A percentile compares a stretch with the other conserved stretches of the same genome.
Conservation (phyloP, 106 monocot genomes). For the Dendrobium nobile region DNA sequence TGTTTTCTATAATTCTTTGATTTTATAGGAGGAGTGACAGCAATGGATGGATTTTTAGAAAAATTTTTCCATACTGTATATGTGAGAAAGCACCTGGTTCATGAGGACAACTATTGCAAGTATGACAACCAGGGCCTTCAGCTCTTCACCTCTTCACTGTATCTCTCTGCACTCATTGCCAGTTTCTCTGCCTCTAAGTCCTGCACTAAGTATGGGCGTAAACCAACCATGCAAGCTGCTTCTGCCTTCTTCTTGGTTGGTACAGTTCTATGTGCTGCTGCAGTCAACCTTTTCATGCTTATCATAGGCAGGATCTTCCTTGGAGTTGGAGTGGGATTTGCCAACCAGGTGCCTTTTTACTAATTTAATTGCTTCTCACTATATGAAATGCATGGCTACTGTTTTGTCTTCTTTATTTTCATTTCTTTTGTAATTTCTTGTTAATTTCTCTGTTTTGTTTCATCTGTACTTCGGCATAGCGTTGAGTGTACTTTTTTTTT, state of each 20-base stretch:
- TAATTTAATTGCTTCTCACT: too few species aligned
- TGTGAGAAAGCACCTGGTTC: constrained; percentile 10
- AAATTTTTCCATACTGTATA: constrained; percentile 32
- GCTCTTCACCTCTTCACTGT: constrained; percentile 67
- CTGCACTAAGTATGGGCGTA: constrained; percentile 20
- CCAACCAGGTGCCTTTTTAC: constrained; percentile 15
- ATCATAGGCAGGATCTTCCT: constrained; percentile 38
- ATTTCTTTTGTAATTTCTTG: neutral
- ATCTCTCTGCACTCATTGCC: constrained; percentile 43
- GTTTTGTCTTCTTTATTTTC: neutral
- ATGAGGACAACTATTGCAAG: constrained; percentile 34
- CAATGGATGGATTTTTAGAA: constrained; percentile 38
- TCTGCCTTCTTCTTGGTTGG: constrained; percentile 26
- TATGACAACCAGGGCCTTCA: constrained; percentile 43
- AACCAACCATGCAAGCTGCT: constrained; percentile 15
- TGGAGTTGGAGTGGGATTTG: constrained; percentile 33
- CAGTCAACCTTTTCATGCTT: constrained; percentile 23
- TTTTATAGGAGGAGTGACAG: constrained; percentile 31
- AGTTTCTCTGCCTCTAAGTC: constrained; percentile 35
- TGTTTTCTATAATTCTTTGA: neutral
- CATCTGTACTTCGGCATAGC: too few species aligned
- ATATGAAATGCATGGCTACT: neutral
- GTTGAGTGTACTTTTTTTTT: too few species aligned
- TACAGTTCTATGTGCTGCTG: constrained; percentile 14
- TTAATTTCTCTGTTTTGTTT: too few species aligned